phyloP scores from a whole-genome alignment of 1,284 basidiomycete species.

The Ustilago curta region DNA sequence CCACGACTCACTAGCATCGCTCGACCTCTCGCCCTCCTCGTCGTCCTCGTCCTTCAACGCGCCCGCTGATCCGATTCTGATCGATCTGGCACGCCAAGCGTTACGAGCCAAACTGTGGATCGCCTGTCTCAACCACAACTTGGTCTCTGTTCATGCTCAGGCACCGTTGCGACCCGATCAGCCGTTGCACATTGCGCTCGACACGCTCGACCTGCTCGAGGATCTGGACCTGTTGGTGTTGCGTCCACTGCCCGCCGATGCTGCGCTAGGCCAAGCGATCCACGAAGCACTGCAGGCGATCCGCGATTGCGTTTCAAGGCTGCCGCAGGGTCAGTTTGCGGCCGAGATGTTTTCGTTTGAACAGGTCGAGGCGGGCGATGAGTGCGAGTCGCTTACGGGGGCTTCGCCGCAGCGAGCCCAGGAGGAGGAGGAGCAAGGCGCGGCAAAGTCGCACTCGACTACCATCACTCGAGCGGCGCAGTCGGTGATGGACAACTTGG shows the following conservation, averaged over 20 bases:
- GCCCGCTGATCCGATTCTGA: conserved; percentile 24
- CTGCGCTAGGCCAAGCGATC: conserved; percentile 8
- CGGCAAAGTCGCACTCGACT: conserved; percentile 11
- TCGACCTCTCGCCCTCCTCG: conserved; percentile 1
- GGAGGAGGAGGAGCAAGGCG: background rate
- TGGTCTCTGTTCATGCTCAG: conserved; percentile 15
- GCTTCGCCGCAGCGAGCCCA: background rate
- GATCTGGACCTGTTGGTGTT: conserved; percentile 35
- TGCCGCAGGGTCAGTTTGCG: conserved; percentile 26
- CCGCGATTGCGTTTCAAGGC: conserved; percentile 14
- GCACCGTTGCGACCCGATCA: conserved; percentile 34
- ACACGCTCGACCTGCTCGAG: conserved; percentile 46
- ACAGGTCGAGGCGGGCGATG: conserved; percentile 28
- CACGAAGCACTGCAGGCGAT: conserved; percentile 20
- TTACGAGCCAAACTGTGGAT: conserved; percentile 35
- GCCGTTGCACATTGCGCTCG: conserved; percentile 43
- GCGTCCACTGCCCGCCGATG: background rate
- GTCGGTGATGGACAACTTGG: conserved; percentile 37
- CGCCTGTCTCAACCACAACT: conserved; percentile 30
- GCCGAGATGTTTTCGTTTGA: conserved; percentile 32
- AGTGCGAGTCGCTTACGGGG: conserved; percentile 13
- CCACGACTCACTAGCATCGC: conserved; percentile 36
- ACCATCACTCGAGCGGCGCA: conserved; percentile 30
- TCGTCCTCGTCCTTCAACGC: background rate
- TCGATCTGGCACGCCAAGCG: conserved; percentile 39